These are phyloP conservation scores for Sorghum bicolor DNA, from an alignment of 176 grass and related monocot species.

Conservation along the genomic window Sorghum_bicolor_NCBIv3 NC_012870.2:63701001-63701500, in stretches of 20 bases:
- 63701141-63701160: conserved; percentile 23
- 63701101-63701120: conserved; percentile 28
- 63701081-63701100: conserved; percentile 82
- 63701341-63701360: conserved; percentile 44
- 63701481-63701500: conserved; percentile 1
- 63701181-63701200: conserved; percentile 89
- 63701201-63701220: conserved; percentile 88
- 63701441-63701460: conserved; percentile 1
- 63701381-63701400: conserved; percentile 5
- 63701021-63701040: conserved; percentile 56
- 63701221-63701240: conserved; percentile 77
- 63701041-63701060: conserved; percentile 82
- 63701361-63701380: conserved; percentile 8
- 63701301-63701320: conserved; percentile 94
- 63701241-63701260: conserved; percentile 89
- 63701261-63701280: conserved; percentile 88
- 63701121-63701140: conserved; percentile 26
- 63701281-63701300: conserved; percentile 93
- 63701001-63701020: conserved; percentile 22
- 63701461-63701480: conserved; percentile 2
- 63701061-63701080: conserved; percentile 96
- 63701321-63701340: conserved; percentile 81
- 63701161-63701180: conserved; percentile 14
- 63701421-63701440: conserved; percentile 11
- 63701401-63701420: conserved; percentile 3